A percentile compares a stretch with the other conserved stretches of the same genome.
phyloP scores from a whole-genome alignment of 495 filamentous ascomycete species.

The Aspergillus coremiiformis region DNA sequence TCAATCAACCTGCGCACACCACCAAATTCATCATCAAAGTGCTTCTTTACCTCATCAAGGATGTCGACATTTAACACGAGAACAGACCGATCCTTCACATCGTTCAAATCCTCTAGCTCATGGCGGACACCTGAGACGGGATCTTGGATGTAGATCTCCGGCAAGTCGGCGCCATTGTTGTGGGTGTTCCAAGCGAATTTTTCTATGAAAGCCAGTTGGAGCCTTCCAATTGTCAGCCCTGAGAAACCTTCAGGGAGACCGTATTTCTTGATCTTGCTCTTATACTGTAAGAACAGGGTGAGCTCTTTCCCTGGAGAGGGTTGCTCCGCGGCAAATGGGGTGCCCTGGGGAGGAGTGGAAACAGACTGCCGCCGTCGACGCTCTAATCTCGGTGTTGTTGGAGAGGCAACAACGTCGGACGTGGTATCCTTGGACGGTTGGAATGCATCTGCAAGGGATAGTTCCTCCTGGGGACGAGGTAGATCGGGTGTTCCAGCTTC shows the following conservation, averaged over 20 bases:
- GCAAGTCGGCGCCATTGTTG: conserved; percentile 83
- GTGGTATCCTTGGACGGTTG: conserved; percentile 46
- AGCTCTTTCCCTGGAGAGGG: conserved; percentile 79
- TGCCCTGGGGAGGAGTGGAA: conserved; percentile 35
- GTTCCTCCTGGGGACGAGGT: conserved; percentile 29
- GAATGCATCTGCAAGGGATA: conserved; percentile 32
- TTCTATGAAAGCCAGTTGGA: conserved; percentile 98
- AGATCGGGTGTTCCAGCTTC: conserved; percentile 28
- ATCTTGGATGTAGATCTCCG: conserved; percentile 97
- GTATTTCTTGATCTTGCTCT: conserved; percentile 94
- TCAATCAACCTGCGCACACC: conserved; percentile 72
- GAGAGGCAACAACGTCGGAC: conserved; percentile 19
- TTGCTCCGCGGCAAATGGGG: conserved; percentile 57
- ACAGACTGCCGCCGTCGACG: conserved; percentile 20
- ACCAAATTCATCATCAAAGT: conserved; percentile 90
- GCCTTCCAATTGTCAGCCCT: conserved; percentile 72
- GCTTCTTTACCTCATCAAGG: conserved; percentile 93
- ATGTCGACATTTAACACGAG: conserved; percentile 88
- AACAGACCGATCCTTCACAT: conserved; percentile 92
- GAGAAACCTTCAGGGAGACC: conserved; percentile 75
- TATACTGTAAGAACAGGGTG: conserved; percentile 95
- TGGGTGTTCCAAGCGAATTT: conserved; percentile 99
- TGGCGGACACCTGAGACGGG: conserved; percentile 89
- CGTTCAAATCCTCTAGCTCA: conserved; percentile 87
- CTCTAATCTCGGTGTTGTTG: conserved; percentile 31